A percentile compares a stretch with the other conserved stretches of the same genome.
These are phyloP conservation scores for Hibiscus mutabilis DNA, from an alignment of 345 rosid genomes.

Conservation along the genomic window DNA sequence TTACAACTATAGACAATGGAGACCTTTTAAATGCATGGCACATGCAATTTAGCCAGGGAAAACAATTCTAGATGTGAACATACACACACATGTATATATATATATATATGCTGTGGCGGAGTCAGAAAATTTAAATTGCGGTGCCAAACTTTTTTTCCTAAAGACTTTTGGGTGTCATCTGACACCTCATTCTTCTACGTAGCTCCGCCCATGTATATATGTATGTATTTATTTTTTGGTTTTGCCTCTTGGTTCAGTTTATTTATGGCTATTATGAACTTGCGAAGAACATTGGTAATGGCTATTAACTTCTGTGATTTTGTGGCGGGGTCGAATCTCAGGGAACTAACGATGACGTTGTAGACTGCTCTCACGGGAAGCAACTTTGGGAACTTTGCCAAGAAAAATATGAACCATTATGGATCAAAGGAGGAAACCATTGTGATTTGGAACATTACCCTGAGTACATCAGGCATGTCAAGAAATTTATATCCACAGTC, in stretches of 20 bases:
- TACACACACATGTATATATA: background rate
- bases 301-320: background rate
- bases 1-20: background rate
- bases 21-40: background rate
- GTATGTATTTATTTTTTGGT: no score
- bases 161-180: no score
- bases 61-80: background rate
- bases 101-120: no score
- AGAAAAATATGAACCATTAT: constrained; percentile 88
- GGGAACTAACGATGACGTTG: constrained; percentile 95
- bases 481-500: constrained; percentile 74
- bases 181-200: no score
- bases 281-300: background rate
- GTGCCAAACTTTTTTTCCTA: no score
- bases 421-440: constrained; percentile 92
- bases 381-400: constrained; percentile 94
- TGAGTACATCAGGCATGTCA: constrained; percentile 80
- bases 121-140: no score
- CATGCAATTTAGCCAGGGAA: background rate
- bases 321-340: constrained; percentile 20
- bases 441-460: constrained; percentile 81
- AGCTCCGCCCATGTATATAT: no score
- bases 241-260: no score
- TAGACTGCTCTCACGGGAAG: constrained; percentile 88
- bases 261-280: background rate